Evolutionary conservation across 257 asterid genomes (phyloP), one percentile per base, ranked within the genome.

Genomic region (Nemophila menziesii): DNA sequence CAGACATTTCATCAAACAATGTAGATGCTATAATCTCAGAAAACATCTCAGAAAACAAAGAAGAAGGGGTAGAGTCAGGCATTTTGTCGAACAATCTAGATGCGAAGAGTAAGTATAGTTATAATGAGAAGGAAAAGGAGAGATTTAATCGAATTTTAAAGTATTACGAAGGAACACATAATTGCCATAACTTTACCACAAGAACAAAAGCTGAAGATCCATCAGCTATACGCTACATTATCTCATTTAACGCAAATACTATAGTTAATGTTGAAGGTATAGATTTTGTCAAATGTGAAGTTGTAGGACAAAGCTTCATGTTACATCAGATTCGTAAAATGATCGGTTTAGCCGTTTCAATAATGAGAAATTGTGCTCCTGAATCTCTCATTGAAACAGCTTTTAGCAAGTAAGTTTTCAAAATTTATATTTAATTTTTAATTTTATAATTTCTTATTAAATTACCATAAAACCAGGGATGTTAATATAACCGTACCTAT

Each of bases 291-390:
- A 85, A 81, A 74, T 90, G 96, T 47, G 96, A 78, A 62, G 94
- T 90, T 16, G 63, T 85, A 41, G 96, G 96, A 22, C 98, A 90
- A 68, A 90, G 98, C 78, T 90, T 90, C 58, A 85, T 90, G 98
- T 96, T 90, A 65, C 98, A 90, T 69, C 98, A 90, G 58, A 90
- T 90, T 15, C 75, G 96, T 44, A 90, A 90, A 60, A 85, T 90
- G 98, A 77, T 90, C 0, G 98, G 98, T 48, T 93, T 90, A 55
- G 96, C 96, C 13, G 80, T 90, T 44, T 94, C 93, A 1, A 77
- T 90, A 51, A 78, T 90, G 94, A 80, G 98, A 75, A 69, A 81
- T 43, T 46, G 26, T 39, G 65, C 93, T 19, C 72, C 94, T 0
- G 98, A 85, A 54, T 70, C 85, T 0, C 43, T 78, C 62, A 71